Percentiles rank a stretch among this genome's conserved stretches.
phyloP scores from a whole-genome alignment of 148 eudicot genomes.

The Vaccinium vitisidaea region DNA sequence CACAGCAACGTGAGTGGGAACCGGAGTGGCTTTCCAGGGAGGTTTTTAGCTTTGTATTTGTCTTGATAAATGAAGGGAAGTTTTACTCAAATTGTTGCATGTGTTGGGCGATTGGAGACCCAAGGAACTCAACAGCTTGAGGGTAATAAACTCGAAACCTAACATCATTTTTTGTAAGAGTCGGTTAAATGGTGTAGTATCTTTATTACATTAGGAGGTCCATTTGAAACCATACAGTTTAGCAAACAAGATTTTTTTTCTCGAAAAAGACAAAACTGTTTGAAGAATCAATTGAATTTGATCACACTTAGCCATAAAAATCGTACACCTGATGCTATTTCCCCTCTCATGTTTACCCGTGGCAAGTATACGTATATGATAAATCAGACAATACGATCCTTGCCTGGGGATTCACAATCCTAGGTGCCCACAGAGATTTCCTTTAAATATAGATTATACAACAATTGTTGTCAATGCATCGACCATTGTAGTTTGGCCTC shows the following conservation, averaged over 20 bases:
- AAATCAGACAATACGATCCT: neutral
- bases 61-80: no score
- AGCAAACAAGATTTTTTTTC: neutral
- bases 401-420: neutral
- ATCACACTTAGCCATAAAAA: neutral
- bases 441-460: neutral
- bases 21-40: no score
- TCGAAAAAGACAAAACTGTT: neutral
- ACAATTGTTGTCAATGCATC: neutral
- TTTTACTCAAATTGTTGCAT: no score
- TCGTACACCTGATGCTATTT: neutral
- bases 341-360: neutral
- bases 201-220: neutral
- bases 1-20: no score
- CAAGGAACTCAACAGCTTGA: neutral
- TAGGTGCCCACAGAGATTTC: neutral
- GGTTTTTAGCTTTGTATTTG: no score
- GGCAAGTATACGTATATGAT: neutral
- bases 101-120: no score
- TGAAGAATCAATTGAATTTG: neutral
- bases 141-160: neutral
- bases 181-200: neutral
- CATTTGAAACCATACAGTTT: neutral
- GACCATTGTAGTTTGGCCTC: neutral
- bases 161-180: neutral